Percentiles rank a stretch among this genome's conserved stretches.
Evolutionary conservation across 2,329 filamentous ascomycete species (phyloP).

Genomic region (Albophoma yamanashiensis): DNA sequence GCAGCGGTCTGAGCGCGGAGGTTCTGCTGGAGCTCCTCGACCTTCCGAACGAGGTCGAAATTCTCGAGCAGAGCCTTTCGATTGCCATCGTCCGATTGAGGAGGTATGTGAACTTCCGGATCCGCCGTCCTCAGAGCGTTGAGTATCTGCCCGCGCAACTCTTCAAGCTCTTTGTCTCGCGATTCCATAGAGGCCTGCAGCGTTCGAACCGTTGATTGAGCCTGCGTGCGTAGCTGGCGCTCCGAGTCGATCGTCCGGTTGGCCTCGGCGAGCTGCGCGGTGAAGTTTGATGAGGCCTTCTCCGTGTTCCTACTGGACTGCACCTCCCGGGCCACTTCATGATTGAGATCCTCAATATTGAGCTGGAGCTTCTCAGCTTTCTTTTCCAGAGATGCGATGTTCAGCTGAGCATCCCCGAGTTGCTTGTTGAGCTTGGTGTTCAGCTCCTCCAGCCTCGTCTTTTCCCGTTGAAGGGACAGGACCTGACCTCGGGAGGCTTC

Average conservation of each 20-base stretch:
- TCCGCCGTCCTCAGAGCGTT: conserved; percentile 80
- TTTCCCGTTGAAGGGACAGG: conserved; percentile 68
- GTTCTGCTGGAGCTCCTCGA: conserved; percentile 83
- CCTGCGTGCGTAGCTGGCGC: conserved; percentile 71
- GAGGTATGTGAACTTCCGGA: conserved; percentile 55
- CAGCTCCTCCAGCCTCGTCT: conserved; percentile 71
- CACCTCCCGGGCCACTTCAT: conserved; percentile 82
- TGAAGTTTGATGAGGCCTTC: conserved; percentile 70
- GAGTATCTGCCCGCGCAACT: conserved; percentile 70
- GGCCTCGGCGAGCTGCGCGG: conserved; percentile 75
- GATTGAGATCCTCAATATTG: conserved; percentile 81
- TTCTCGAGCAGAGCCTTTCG: conserved; percentile 62
- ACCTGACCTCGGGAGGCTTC: conserved; percentile 75
- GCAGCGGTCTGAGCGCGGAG: conserved; percentile 75
- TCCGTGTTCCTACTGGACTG: conserved; percentile 85
- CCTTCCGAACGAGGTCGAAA: conserved; percentile 76
- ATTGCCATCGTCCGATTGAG: conserved; percentile 45
- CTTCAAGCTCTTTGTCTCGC: conserved; percentile 69
- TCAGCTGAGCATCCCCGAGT: conserved; percentile 74
- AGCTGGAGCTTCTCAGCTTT: conserved; percentile 87
- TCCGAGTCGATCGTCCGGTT: conserved; percentile 88
- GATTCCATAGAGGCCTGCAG: conserved; percentile 71
- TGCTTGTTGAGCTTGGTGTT: conserved; percentile 73
- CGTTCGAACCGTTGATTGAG: conserved; percentile 74
- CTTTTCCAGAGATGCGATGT: conserved; percentile 78